Evolutionary conservation across 208 protist genomes (phyloP), one percentile per base, ranked within the genome.

Genomic region (Trypanosoma mega): DNA sequence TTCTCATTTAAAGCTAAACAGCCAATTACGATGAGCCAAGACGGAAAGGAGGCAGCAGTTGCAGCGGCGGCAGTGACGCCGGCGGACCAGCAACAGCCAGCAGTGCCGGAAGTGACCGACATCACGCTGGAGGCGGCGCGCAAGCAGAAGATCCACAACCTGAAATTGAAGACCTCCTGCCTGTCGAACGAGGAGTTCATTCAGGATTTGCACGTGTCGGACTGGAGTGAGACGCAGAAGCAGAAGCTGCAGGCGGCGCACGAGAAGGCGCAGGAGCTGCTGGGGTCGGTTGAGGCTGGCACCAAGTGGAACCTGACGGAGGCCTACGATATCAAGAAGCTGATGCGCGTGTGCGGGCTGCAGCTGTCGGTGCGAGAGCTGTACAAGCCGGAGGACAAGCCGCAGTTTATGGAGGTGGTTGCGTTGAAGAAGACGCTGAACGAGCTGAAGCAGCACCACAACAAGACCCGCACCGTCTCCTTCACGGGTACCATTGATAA

Each of bases 341-440:
- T 79, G 68, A 79, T 79, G 73, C 73, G 74, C 49, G 74, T 80
- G 49, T 80, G 74, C 43, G 74, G 74, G 0, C 64, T 80, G 16
- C 63, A 80, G 69, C 67, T 80, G 54, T 76, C 68, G 37, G 69
- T 80, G 33, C 62, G 74, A 16, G 74, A 80, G 56, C 68, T 80
- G 48, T 80, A 80, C 74, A 80, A 76, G 69, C 74, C 74, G 26
- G 74, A 80, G 63, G 74, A 80, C 64, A 76, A 76, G 57, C 74
- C 74, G 43, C 74, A 80, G 50, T 80, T 80, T 51, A 73, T 80
- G 69, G 74, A 80, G 60, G 50, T 80, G 2, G 50, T 80, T 34
- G 64, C 55, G 24, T 57, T 80, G 56, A 80, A 80, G 69, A 72
- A 72, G 68, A 75, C 63, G 33, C 55, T 80, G 36, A 64, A 73